A percentile compares a stretch with the other conserved stretches of the same genome.
phyloP scores from a whole-genome alignment of 2,329 filamentous ascomycete species.

The Dothiorella sarmentorum region DNA sequence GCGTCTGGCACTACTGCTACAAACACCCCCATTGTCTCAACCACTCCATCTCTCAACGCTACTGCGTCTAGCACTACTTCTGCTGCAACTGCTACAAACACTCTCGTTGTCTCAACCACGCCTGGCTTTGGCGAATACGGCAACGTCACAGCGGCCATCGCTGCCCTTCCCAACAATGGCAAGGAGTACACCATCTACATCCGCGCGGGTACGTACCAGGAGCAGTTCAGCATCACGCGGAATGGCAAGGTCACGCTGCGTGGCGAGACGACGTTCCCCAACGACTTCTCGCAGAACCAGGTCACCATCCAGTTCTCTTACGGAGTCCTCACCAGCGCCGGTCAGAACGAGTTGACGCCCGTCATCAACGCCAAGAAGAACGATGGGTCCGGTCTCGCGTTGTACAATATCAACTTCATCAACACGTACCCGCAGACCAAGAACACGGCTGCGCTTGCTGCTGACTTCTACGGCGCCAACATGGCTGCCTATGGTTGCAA shows the following conservation, averaged over 20 bases:
- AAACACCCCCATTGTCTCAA: conserved; percentile 34
- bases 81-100: conserved; percentile 31
- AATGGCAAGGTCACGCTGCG: conserved; percentile 54
- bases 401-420: conserved; percentile 59
- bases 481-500: conserved; percentile 55
- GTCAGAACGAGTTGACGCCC: conserved; percentile 39
- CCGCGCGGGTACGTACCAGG: conserved; percentile 53
- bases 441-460: conserved; percentile 50
- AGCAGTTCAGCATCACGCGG: conserved; percentile 40
- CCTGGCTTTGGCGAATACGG: conserved; percentile 37
- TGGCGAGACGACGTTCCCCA: conserved; percentile 54
- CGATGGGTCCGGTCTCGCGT: conserved; percentile 47
- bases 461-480: conserved; percentile 38
- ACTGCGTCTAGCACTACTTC: conserved; percentile 22
- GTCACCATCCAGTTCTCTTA: conserved; percentile 50
- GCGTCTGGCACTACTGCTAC: conserved; percentile 26
- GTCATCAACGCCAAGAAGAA: conserved; percentile 43
- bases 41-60: no score
- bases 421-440: conserved; percentile 35
- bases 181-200: conserved; percentile 56
- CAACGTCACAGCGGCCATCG: conserved; percentile 44
- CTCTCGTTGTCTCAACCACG: conserved; percentile 30
- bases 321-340: conserved; percentile 33
- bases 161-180: conserved; percentile 42
- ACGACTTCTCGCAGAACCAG: conserved; percentile 51